Evolutionary conservation across 2,329 filamentous ascomycete genomes (phyloP).

Genomic region (Gremmenia infestans): DNA sequence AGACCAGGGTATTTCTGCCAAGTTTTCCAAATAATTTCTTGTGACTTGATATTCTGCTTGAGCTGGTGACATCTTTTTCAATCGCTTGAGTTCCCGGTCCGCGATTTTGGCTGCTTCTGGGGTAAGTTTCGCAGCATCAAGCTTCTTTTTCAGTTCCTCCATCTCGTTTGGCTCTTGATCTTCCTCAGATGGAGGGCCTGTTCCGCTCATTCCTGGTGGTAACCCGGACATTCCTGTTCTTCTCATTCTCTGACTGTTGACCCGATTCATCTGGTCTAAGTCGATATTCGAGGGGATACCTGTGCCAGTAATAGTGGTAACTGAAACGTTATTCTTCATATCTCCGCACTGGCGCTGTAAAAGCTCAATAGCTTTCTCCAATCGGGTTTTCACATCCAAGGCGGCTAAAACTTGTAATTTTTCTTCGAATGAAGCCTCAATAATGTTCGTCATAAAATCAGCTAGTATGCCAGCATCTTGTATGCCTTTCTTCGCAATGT

Average conservation of each 20-base stretch:
- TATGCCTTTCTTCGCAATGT: constrained; percentile 77
- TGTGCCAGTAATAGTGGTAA: constrained; percentile 70
- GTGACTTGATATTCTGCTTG: constrained; percentile 96
- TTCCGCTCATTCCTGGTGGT: constrained; percentile 21
- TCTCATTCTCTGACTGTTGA: constrained; percentile 36
- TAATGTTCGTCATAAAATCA: constrained; percentile 94
- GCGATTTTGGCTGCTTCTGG: constrained; percentile 87
- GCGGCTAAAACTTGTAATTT: constrained; percentile 84
- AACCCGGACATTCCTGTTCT: constrained; percentile 23
- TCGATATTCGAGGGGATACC: constrained; percentile 56
- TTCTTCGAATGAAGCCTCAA: constrained; percentile 84
- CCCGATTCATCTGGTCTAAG: constrained; percentile 47
- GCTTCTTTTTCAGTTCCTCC: constrained; percentile 83
- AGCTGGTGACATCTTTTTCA: constrained; percentile 93
- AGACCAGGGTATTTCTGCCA: constrained; percentile 92
- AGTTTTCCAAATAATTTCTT: constrained; percentile 86
- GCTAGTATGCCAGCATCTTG: constrained; percentile 80
- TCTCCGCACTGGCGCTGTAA: constrained; percentile 75
- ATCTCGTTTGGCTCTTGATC: constrained; percentile 85
- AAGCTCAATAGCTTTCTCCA: constrained; percentile 78
- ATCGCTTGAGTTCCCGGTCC: constrained; percentile 77
- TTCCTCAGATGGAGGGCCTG: constrained; percentile 40
- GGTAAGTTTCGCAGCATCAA: constrained; percentile 75
- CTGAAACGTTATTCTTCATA: constrained; percentile 83
- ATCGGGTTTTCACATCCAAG: constrained; percentile 68